phyloP scores from a whole-genome alignment of 192 early-diverging fungal genomes.

The Radiomyces spectabilis region DNA sequence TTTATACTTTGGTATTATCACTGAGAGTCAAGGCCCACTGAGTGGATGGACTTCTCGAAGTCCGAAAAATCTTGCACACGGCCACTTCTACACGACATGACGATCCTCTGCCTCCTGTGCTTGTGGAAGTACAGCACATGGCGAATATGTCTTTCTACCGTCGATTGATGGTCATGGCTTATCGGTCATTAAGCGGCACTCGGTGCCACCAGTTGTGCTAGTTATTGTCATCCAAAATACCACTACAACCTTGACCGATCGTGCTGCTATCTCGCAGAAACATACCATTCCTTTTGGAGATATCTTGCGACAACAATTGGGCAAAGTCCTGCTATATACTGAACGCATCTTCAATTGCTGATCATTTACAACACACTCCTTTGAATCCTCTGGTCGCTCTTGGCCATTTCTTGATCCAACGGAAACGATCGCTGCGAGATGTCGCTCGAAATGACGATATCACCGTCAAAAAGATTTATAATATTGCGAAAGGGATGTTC shows the following conservation, averaged over 20 bases:
- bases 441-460: constrained; percentile 7
- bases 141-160: constrained; percentile 5
- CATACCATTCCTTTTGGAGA: neutral
- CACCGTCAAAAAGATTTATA: neutral
- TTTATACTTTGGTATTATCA: too few relatives aligned
- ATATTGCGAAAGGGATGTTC: neutral
- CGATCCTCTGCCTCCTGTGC: constrained; percentile 1
- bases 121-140: constrained; percentile 6
- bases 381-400: constrained; percentile 5
- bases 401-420: constrained; percentile 2
- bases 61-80: too few relatives aligned
- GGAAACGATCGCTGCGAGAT: neutral
- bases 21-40: too few relatives aligned
- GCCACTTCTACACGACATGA: too few relatives aligned
- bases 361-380: neutral
- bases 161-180: constrained; percentile 8
- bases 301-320: neutral
- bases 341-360: neutral
- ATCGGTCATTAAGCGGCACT: constrained; percentile 5
- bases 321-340: neutral
- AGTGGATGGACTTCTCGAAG: too few relatives aligned
- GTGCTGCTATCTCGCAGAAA: neutral
- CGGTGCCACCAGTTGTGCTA: neutral
- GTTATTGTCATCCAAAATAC: constrained; percentile 4
- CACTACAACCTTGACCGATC: constrained; percentile 1